Percentiles rank a stretch among this genome's conserved stretches.
Evolutionary conservation across 2,329 filamentous ascomycete genomes (phyloP).

Genomic region (Teratosphaeria zuluensis): DNA sequence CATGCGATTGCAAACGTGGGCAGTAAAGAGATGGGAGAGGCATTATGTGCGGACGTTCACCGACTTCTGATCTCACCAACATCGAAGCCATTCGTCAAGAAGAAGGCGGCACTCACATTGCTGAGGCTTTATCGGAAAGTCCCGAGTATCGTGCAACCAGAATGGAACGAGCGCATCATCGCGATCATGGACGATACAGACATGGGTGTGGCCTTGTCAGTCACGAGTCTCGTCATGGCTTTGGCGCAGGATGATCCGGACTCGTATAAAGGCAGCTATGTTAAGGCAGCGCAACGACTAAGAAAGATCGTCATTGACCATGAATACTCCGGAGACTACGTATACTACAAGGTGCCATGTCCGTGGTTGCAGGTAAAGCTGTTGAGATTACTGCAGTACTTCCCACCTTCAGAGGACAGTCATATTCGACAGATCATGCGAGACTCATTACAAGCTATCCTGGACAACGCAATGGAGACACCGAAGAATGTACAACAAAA

Average conservation of each 20-base stretch:
- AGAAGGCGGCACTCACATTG: slow-evolving; percentile 91
- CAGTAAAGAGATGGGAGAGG: slow-evolving; percentile 93
- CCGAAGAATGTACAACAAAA: slow-evolving; percentile 99
- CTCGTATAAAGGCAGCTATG: slow-evolving; percentile 85
- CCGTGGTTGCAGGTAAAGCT: slow-evolving; percentile 98
- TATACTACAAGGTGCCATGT: slow-evolving; percentile 99
- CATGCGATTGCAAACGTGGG: slow-evolving; percentile 98
- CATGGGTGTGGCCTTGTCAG: slow-evolving; percentile 86
- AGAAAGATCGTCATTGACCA: slow-evolving; percentile 86
- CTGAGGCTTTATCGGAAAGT: slow-evolving; percentile 90
- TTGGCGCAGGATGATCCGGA: slow-evolving; percentile 90
- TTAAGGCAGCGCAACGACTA: slow-evolving; percentile 80
- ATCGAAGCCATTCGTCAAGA: slow-evolving; percentile 97
- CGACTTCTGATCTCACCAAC: slow-evolving; percentile 84
- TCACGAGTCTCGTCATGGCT: slow-evolving; percentile 91
- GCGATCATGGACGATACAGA: slow-evolving; percentile 97
- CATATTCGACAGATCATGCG: slow-evolving; percentile 87
- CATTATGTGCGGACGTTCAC: slow-evolving; percentile 83
- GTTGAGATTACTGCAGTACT: slow-evolving; percentile 85
- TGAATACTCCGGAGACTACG: slow-evolving; percentile 81
- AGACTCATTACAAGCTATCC: slow-evolving; percentile 79
- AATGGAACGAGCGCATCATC: slow-evolving; percentile 97
- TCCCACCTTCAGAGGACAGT: slow-evolving; percentile 88
- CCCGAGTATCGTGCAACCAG: slow-evolving; percentile 83
- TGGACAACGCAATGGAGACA: slow-evolving; percentile 83